Conservation (phyloP, 768 basidiomycete genomes). For the Galerina marginata region DNA sequence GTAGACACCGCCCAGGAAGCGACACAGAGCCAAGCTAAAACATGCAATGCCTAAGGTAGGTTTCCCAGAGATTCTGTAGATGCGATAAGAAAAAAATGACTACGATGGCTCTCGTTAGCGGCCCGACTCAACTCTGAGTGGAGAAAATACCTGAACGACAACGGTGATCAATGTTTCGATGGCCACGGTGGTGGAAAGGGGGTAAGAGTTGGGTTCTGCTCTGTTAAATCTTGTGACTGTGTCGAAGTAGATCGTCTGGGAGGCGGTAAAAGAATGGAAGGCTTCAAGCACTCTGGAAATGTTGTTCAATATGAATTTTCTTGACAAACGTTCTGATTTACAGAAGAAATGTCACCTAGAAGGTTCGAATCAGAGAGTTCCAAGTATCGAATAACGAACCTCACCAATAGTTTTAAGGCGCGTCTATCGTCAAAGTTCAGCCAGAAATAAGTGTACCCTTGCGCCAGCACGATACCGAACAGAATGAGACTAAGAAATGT, state of each 20-base stretch:
- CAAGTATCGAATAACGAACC: neutral
- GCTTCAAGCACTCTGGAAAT: conserved; percentile 21
- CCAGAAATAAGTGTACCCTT: conserved; percentile 17
- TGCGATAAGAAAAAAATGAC: conserved; percentile 17
- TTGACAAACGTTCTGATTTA: neutral
- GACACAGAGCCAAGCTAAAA: conserved; percentile 9
- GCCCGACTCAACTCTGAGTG: neutral
- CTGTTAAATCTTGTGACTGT: conserved; percentile 20
- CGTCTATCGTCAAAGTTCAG: conserved; percentile 1
- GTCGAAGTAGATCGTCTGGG: conserved; percentile 21
- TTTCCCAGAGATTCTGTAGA: conserved; percentile 13
- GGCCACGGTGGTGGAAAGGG: conserved; percentile 21
- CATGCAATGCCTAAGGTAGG: conserved; percentile 1
- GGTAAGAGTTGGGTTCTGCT: conserved; percentile 24
- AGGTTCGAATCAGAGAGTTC: neutral
- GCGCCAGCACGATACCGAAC: conserved; percentile 13
- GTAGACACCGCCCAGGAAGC: conserved; percentile 18
- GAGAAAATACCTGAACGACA: conserved; percentile 22
- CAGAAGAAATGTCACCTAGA: conserved; percentile 7
- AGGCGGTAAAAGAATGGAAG: conserved; percentile 23
- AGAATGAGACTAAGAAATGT: conserved; percentile 16
- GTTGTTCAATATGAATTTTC: too few relatives aligned
- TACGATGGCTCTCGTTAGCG: neutral
- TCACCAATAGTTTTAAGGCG: conserved; percentile 11
- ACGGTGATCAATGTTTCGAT: conserved; percentile 26